A percentile compares a stretch with the other conserved stretches of the same genome.
Evolutionary conservation across 495 filamentous ascomycete species (phyloP).

Genomic region (Cercophora samala): DNA sequence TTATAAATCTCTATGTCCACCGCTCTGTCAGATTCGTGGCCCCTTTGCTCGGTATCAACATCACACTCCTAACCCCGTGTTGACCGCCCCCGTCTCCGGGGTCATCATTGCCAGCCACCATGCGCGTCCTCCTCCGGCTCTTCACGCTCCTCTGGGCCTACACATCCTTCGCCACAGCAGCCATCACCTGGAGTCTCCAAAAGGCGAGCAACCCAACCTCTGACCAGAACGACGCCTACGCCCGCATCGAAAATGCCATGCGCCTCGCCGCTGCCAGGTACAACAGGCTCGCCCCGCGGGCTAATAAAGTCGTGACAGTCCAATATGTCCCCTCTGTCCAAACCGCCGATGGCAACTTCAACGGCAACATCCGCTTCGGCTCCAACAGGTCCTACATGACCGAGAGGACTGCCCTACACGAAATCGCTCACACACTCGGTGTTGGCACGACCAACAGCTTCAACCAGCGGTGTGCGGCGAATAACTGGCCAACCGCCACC

Average conservation of each 20-base stretch:
- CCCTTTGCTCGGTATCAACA: background rate
- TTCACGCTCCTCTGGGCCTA: slow-evolving; percentile 26
- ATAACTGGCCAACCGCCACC: slow-evolving; percentile 40
- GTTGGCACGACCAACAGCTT: slow-evolving; percentile 41
- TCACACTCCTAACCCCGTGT: background rate
- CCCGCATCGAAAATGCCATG: slow-evolving; percentile 40
- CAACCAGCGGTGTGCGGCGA: slow-evolving; percentile 33
- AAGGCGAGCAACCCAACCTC: slow-evolving; percentile 33
- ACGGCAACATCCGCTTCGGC: slow-evolving; percentile 46
- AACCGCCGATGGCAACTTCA: slow-evolving; percentile 44
- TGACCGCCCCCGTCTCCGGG: background rate
- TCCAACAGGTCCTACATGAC: slow-evolving; percentile 44
- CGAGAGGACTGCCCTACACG: slow-evolving; percentile 46
- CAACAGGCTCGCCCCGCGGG: slow-evolving; percentile 28
- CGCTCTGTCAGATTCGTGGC: background rate
- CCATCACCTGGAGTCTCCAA: slow-evolving; percentile 35
- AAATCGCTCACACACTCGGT: slow-evolving; percentile 45
- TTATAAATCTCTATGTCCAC: background rate
- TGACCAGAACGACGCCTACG: slow-evolving; percentile 42
- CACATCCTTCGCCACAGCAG: slow-evolving; percentile 27
- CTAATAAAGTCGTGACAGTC: slow-evolving; percentile 36
- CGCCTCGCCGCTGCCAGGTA: slow-evolving; percentile 36
- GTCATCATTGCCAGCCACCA: slow-evolving; percentile 15
- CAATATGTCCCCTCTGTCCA: slow-evolving; percentile 40
- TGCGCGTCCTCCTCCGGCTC: slow-evolving; percentile 33